Percentiles rank a stretch among this genome's conserved stretches.
Evolutionary conservation across 768 basidiomycete species (phyloP).

Genomic region (Lepiota venenata): DNA sequence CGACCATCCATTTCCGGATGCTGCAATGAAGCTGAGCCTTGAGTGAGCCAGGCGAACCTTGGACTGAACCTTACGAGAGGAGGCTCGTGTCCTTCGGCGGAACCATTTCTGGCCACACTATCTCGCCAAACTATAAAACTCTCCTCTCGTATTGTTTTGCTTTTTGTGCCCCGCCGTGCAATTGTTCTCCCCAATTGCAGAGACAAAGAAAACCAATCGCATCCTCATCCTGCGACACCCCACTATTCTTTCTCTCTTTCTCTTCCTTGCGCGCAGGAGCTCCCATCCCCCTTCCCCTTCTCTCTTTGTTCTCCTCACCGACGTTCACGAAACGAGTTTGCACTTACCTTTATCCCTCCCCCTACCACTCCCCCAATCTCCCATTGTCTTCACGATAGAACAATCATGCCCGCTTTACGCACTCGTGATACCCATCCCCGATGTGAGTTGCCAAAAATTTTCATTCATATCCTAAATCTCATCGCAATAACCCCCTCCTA

Average conservation of each 20-base stretch:
- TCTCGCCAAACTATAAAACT: conserved; percentile 48
- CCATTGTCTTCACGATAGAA: conserved; percentile 26
- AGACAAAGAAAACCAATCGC: conserved; percentile 48
- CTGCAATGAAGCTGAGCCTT: conserved; percentile 26
- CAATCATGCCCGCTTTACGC: conserved; percentile 76
- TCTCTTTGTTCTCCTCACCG: conserved; percentile 24
- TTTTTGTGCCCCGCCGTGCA: conserved; percentile 61
- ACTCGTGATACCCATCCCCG: conserved; percentile 69
- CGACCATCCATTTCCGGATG: conserved; percentile 25
- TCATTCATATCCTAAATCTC: background rate
- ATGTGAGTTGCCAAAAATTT: conserved; percentile 28
- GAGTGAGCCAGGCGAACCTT: conserved; percentile 18
- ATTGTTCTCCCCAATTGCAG: conserved; percentile 57
- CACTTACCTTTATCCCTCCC: conserved; percentile 19
- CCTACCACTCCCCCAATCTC: background rate
- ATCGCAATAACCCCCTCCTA: conserved; percentile 22
- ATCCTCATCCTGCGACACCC: conserved; percentile 40
- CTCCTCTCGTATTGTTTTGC: conserved; percentile 51
- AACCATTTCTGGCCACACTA: conserved; percentile 29
- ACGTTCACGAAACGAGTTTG: conserved; percentile 23
- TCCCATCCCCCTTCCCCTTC: conserved; percentile 28
- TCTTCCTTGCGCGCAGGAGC: conserved; percentile 32
- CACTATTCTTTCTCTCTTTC: conserved; percentile 40
- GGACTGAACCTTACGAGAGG: conserved; percentile 30
- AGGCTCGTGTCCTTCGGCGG: conserved; percentile 35